phyloP scores from a whole-genome alignment of 768 basidiomycete genomes.

The Royoungia palumana region DNA sequence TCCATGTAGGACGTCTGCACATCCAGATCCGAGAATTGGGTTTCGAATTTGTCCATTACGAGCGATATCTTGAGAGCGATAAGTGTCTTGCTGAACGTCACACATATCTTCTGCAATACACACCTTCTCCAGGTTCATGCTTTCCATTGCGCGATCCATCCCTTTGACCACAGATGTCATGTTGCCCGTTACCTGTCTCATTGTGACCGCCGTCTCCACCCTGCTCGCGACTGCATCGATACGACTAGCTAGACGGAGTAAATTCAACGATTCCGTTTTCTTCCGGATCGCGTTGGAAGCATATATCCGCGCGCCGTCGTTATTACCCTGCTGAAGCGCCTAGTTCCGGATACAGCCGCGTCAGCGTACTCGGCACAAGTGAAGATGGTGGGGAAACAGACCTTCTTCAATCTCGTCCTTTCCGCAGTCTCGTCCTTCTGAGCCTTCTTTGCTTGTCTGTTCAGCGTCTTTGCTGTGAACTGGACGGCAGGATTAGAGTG shows the following conservation, averaged over 20 bases:
- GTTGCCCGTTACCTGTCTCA: constrained; percentile 93
- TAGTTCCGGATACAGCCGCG: constrained; percentile 28
- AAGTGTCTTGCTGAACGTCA: background rate
- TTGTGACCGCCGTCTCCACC: constrained; percentile 97
- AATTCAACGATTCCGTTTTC: constrained; percentile 91
- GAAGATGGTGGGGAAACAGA: constrained; percentile 26
- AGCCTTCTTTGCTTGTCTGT: constrained; percentile 94
- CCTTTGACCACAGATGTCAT: constrained; percentile 96
- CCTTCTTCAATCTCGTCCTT: constrained; percentile 92
- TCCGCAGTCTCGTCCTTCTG: constrained; percentile 91
- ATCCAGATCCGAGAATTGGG: constrained; percentile 94
- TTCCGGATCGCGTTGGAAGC: constrained; percentile 98
- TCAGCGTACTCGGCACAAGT: background rate
- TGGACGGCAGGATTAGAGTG: constrained; percentile 32
- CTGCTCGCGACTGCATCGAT: constrained; percentile 96
- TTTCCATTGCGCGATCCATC: constrained; percentile 99
- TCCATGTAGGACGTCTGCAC: constrained; percentile 99
- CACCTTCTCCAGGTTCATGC: constrained; percentile 97
- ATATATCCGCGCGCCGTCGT: constrained; percentile 95
- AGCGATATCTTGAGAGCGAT: constrained; percentile 71
- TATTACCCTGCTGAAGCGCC: constrained; percentile 96
- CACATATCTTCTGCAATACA: constrained; percentile 22
- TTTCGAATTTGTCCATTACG: constrained; percentile 99
- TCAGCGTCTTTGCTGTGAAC: constrained; percentile 98
- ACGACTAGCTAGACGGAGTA: constrained; percentile 84